A percentile compares a stretch with the other conserved stretches of the same genome.
Conservation (phyloP, 176 grass and related monocot species). For the Oryza punctata region DNA sequence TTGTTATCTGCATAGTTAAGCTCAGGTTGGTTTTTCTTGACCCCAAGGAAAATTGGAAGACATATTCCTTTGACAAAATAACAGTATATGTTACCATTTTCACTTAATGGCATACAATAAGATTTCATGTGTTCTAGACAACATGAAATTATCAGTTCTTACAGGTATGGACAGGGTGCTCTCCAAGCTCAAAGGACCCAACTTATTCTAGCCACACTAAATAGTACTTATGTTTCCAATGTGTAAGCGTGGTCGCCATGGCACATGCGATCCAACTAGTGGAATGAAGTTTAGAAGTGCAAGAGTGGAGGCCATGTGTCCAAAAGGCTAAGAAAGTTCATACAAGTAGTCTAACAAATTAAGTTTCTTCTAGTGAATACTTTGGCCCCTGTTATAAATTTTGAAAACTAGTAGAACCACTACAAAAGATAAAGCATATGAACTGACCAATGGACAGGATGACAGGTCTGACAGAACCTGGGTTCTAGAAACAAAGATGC, state of each 20-base stretch:
- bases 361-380: background rate
- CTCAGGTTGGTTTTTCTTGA: background rate
- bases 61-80: background rate
- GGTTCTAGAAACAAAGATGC: conserved; percentile 14
- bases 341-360: background rate
- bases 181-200: background rate
- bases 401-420: background rate
- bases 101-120: background rate
- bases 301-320: background rate
- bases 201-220: background rate
- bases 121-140: background rate
- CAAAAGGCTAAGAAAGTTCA: background rate
- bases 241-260: background rate
- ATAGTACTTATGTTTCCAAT: background rate
- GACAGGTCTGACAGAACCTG: background rate
- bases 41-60: background rate
- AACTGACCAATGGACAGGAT: background rate
- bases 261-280: background rate
- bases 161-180: background rate
- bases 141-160: background rate
- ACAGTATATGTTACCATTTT: background rate
- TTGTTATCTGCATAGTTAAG: conserved; percentile 1
- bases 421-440: background rate
- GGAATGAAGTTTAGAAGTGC: conserved; percentile 2
- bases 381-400: background rate